Evolutionary conservation across 2,329 filamentous ascomycete species (phyloP), one percentile per base, ranked within the genome.

Genomic region (Akanthomyces lecanii): DNA sequence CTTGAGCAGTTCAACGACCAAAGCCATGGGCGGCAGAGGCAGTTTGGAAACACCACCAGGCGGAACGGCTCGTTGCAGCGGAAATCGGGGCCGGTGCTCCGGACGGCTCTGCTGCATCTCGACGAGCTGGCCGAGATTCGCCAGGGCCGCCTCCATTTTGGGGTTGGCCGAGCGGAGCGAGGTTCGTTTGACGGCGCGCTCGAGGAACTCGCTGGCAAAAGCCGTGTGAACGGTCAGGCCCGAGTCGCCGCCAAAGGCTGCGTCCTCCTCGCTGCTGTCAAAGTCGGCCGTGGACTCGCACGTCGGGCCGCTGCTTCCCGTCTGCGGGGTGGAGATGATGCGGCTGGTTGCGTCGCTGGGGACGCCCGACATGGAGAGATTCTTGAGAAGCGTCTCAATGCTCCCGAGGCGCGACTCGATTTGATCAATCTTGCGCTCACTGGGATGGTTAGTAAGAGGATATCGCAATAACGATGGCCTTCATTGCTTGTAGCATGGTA

Each of bases 141-240:
- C 74, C 21, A 86, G 72, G 0, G 82, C 83, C 2, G 80, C 78
- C 54, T 79, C 76, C 74, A 86, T 84, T 69, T 81, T 80, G 2
- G 82, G 78, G 64, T 78, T 78, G 33, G 77, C 71, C 52, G 78
- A 74, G 40, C 75, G 74, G 4, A 82, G 71, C 0, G 81, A 76
- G 1, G 80, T 80, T 28, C 78, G 76, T 66, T 77, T 73, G 30
- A 83, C 81, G n/a, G 80, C 79, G 63, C 79, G 76, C 67, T 85
- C 81, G 25, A 84, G 77, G 47, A 85, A 82, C 66, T 82, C 79
- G 69, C 76, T 81, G 25, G 81, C 82, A 67, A 84, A 83, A n/a
- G 76, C 77, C 3, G 83, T 80, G 62, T 83, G 81, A 5, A 79
- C 78, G 4, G 79, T 73, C 51, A 83, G 74, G 23, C 79, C 80